These are phyloP conservation scores for Epichloe sibirici DNA, from an alignment of 2,329 filamentous ascomycete genomes.

Conservation along the genomic window DNA sequence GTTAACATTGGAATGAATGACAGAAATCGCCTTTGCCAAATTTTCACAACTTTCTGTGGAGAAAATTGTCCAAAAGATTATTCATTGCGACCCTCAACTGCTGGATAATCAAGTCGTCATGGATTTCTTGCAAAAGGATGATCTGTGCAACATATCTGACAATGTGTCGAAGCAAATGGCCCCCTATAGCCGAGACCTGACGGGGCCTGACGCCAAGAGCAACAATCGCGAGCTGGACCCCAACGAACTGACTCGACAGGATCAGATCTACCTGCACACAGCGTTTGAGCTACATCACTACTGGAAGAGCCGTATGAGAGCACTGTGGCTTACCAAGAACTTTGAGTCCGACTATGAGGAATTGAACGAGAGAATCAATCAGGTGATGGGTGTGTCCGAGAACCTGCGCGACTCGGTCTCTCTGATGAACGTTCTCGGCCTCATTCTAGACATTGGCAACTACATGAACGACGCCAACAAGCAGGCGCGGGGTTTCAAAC, in stretches of 20 bases:
- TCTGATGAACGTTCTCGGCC: constrained; percentile 87
- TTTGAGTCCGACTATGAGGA: constrained; percentile 88
- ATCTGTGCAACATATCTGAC: constrained; percentile 84
- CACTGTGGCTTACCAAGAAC: constrained; percentile 69
- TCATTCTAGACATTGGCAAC: constrained; percentile 96
- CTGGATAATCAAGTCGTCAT: constrained; percentile 85
- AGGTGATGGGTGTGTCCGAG: constrained; percentile 81
- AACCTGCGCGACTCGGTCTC: constrained; percentile 82
- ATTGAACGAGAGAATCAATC: constrained; percentile 69
- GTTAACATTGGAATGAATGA: neutral
- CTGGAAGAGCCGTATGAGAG: constrained; percentile 96
- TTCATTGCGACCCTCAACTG: constrained; percentile 84
- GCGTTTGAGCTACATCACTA: constrained; percentile 94
- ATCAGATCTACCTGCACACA: constrained; percentile 89
- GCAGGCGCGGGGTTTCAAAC: constrained; percentile 94
- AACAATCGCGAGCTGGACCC: constrained; percentile 78
- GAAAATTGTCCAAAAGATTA: constrained; percentile 82
- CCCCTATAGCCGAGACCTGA: constrained; percentile 94
- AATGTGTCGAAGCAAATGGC: constrained; percentile 86
- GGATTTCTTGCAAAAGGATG: constrained; percentile 90
- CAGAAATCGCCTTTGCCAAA: constrained; percentile 83
- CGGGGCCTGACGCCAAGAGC: constrained; percentile 67
- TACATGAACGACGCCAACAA: constrained; percentile 99
- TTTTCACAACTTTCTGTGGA: constrained; percentile 78
- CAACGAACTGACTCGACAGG: constrained; percentile 76